Base-by-base conservation (phyloP, 2,329 filamentous ascomycete species). In the Calonectria montana region DNA sequence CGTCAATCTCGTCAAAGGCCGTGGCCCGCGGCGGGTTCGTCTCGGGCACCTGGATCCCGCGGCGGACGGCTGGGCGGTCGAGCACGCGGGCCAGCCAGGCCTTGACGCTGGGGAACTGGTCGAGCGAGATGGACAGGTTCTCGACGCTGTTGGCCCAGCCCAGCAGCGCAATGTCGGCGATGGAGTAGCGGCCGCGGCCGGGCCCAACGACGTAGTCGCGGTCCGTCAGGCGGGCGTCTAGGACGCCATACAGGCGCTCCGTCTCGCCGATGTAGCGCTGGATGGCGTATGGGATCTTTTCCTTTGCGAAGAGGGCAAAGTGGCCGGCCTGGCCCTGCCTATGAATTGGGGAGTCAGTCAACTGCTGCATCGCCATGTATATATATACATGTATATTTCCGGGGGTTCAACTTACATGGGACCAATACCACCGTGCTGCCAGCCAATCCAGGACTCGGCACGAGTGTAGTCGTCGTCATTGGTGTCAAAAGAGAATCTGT, bases 301-400 rank as follows among this genome's bases (percentile, higher is more conserved):
- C 92, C 48, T 91, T 90, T 4, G 92, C 90, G 77, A 92, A 91
- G 47, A 90, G 88, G 65, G 86, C 82, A 85, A 96, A 96, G 84
- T 96, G 93, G 82, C 93, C 92, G 70, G 92, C 91, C 81, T 95
- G 93, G 27, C 91, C 93, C 82, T 95, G 93, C 89, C 91, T 92
- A 65, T 13, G n/a, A 23, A 16, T 12, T 4, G 18, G 1, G 37
- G 1, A 82, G 81, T 64, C 2, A 78, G 67, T 43, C 48, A 35
- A 18, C 3, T 31, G 35, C 3, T 31, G 35, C 25, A 59, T 35
- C 67, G 10, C 12, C 10, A 12, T 47, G 3, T 47, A 12, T 12
- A 8, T 23, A n/a, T 47, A 18, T n/a, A n/a, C n/a, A n/a, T n/a
- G n/a, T n/a, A n/a, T n/a, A n/a, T n/a, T n/a, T n/a, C n/a, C n/a